Conservation (phyloP, 331 rosid species). For the Saraca asoca region DNA sequence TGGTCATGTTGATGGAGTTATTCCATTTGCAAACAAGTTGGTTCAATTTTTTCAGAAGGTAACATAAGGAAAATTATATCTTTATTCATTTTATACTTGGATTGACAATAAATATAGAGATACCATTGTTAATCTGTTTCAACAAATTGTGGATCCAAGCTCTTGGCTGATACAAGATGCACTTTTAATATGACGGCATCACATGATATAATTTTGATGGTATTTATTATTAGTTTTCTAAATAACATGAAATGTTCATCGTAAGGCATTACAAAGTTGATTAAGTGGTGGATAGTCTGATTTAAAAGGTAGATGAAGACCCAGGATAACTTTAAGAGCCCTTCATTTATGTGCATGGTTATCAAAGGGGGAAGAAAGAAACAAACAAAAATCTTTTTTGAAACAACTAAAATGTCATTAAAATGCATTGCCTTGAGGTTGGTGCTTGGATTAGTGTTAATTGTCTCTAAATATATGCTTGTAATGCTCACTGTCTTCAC, state of each 20-base stretch:
- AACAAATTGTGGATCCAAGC: background rate
- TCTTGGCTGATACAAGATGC: background rate
- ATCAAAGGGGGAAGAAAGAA: background rate
- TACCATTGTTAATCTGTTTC: constrained; percentile 15
- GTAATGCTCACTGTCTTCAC: background rate
- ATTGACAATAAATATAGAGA: constrained; percentile 15
- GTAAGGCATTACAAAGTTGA: too few species aligned
- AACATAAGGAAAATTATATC: constrained; percentile 20
- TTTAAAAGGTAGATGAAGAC: too few species aligned
- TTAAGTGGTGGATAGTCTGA: too few species aligned
- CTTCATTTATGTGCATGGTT: background rate
- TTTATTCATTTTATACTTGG: constrained; percentile 24
- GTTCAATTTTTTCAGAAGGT: constrained; percentile 91
- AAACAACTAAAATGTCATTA: background rate
- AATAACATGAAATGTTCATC: background rate
- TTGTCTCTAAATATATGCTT: background rate
- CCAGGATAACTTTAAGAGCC: too few species aligned
- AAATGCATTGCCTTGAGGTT: background rate
- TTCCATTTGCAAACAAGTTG: constrained; percentile 76
- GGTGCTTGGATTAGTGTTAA: constrained; percentile 3
- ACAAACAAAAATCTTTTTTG: background rate
- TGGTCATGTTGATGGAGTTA: constrained; percentile 71
- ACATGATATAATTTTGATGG: background rate
- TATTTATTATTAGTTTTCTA: background rate
- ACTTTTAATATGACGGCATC: background rate